These are phyloP conservation scores for Talaromyces wortmannii DNA, from an alignment of 495 filamentous ascomycete genomes.

Conservation along the genomic window DNA sequence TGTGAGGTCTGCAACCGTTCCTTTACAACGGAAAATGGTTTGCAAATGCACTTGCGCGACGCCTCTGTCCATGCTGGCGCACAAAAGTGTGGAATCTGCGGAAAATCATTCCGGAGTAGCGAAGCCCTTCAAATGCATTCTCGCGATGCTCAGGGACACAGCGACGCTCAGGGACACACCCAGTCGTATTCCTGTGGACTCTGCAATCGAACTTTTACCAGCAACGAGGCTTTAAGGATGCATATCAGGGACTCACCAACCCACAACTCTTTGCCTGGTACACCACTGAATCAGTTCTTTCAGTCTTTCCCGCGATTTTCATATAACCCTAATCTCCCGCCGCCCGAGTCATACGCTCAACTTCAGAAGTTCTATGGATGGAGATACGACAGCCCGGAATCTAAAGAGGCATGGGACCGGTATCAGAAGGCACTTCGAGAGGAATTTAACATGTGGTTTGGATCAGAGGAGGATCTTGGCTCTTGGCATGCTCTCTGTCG, in stretches of 20 bases:
- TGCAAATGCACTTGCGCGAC: too few relatives aligned
- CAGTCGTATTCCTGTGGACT: not conserved
- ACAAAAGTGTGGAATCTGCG: not conserved
- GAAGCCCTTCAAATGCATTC: conserved; percentile 1
- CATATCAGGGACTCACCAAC: conserved; percentile 11
- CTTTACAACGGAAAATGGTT: too few relatives aligned
- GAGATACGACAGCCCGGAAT: conserved; percentile 5
- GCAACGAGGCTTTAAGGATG: conserved; percentile 8
- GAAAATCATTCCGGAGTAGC: conserved; percentile 2
- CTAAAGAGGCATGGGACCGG: conserved; percentile 5
- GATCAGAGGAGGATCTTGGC: conserved; percentile 12
- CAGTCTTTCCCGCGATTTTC: conserved; percentile 12
- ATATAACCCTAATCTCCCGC: conserved; percentile 18
- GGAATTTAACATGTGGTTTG: conserved; percentile 17
- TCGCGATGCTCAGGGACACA: not conserved
- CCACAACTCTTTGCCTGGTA: conserved; percentile 1
- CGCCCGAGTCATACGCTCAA: conserved; percentile 15
- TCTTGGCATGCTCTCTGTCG: conserved; percentile 20
- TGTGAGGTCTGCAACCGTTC: too few relatives aligned
- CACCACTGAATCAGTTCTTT: conserved; percentile 12
- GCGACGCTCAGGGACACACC: not conserved
- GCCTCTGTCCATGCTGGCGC: too few relatives aligned
- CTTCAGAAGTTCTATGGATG: conserved; percentile 11
- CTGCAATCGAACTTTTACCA: conserved; percentile 8
- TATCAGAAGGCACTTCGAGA: conserved; percentile 13